Conservation (phyloP, 768 basidiomycete genomes). For the Rossbeevera mucosa region DNA sequence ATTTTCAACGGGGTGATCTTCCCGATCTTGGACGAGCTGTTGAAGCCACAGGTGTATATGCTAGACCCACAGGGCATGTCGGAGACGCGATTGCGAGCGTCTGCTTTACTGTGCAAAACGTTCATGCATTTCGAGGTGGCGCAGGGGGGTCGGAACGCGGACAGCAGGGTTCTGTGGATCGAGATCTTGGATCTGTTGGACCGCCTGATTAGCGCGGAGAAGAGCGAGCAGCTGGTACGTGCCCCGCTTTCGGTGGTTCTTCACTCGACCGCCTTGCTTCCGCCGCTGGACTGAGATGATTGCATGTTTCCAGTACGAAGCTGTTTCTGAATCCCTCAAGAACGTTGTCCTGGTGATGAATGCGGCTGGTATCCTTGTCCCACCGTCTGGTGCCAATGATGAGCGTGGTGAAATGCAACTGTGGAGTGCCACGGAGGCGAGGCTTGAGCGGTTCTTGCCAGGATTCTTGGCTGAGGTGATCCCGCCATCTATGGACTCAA, state of each 20-base stretch:
- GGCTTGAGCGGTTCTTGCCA: conserved; percentile 88
- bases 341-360: conserved; percentile 97
- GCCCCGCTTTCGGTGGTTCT: background rate
- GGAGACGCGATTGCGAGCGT: conserved; percentile 84
- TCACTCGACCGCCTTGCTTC: background rate
- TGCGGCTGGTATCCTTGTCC: conserved; percentile 77
- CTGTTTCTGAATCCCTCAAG: conserved; percentile 93
- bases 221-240: conserved; percentile 76
- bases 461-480: conserved; percentile 79
- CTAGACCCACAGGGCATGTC: conserved; percentile 84
- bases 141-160: conserved; percentile 52
- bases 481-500: conserved; percentile 23
- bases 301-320: conserved; percentile 70
- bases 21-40: conserved; percentile 85
- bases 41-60: conserved; percentile 75
- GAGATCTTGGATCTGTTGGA: conserved; percentile 86
- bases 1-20: conserved; percentile 88
- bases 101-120: conserved; percentile 87
- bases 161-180: conserved; percentile 79
- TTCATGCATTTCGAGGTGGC: conserved; percentile 92
- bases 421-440: conserved; percentile 82
- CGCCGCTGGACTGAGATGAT: conserved; percentile 6
- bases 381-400: conserved; percentile 41
- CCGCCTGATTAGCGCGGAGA: conserved; percentile 81
- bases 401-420: conserved; percentile 60